Conservation (phyloP, 2,329 filamentous ascomycete species). For the Pseudomassariella vexata region DNA sequence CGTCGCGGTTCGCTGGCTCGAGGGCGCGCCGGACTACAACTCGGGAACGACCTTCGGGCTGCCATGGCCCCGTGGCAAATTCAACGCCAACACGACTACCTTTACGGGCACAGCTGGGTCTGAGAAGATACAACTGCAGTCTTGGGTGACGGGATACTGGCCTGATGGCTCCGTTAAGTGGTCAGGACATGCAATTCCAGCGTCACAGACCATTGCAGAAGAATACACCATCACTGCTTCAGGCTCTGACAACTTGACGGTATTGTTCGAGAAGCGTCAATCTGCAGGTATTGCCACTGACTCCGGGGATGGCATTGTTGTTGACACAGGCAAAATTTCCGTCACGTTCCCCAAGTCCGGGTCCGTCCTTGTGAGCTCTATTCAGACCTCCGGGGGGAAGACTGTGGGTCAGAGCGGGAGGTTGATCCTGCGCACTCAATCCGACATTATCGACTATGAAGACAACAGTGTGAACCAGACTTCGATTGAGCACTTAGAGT, state of each 20-base stretch:
- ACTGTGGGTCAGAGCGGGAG: conserved; percentile 39
- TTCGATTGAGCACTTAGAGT: conserved; percentile 34
- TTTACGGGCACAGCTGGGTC: conserved; percentile 25
- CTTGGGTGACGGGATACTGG: conserved; percentile 55
- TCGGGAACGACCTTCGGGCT: conserved; percentile 36
- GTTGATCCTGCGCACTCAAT: conserved; percentile 48
- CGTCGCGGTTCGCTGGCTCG: conserved; percentile 32
- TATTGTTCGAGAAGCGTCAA: no score
- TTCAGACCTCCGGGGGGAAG: conserved; percentile 34
- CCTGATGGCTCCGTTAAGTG: conserved; percentile 56
- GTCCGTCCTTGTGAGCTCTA: conserved; percentile 29
- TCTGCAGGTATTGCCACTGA: conserved; percentile 9
- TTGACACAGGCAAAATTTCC: conserved; percentile 39
- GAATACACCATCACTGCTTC: conserved; percentile 36
- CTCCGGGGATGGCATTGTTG: conserved; percentile 22
- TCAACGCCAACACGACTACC: conserved; percentile 27
- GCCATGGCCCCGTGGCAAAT: conserved; percentile 35
- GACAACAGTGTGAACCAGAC: conserved; percentile 25
- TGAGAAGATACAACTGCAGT: conserved; percentile 34
- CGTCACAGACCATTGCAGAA: conserved; percentile 30
- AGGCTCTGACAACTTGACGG: no score
- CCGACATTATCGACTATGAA: conserved; percentile 31
- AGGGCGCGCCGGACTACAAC: conserved; percentile 26
- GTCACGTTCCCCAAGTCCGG: conserved; percentile 37
- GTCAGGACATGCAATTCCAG: conserved; percentile 51